phyloP scores from a whole-genome alignment of 257 asterid genomes.

The Nicotiana obtusifolia region DNA sequence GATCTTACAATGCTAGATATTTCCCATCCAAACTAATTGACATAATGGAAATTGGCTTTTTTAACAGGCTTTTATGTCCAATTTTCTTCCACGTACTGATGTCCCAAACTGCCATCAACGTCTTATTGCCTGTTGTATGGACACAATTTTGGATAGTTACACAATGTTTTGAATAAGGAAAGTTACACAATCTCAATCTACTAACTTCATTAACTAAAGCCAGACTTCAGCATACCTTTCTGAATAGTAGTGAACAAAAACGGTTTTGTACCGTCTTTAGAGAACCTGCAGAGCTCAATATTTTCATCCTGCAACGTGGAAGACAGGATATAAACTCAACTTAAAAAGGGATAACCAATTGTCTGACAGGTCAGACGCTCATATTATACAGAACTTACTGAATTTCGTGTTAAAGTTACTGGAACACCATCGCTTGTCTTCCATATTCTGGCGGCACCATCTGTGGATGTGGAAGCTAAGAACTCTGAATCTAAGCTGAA shows the following conservation, averaged over 20 bases:
- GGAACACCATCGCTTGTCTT: constrained; percentile 81
- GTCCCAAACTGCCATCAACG: constrained; percentile 84
- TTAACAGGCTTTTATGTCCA: constrained; percentile 74
- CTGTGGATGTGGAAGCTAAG: constrained; percentile 88
- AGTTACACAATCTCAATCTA: neutral
- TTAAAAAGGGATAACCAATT: neutral
- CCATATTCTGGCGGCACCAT: constrained; percentile 97
- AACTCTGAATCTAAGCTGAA: constrained; percentile 90
- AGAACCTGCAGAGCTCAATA: constrained; percentile 83
- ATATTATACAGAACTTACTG: constrained; percentile 47
- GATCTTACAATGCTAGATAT: constrained; percentile 88
- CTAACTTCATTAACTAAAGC: neutral
- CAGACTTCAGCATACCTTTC: constrained; percentile 43
- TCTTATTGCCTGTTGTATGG: constrained; percentile 53
- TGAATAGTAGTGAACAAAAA: constrained; percentile 78
- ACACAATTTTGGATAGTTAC: constrained; percentile 16
- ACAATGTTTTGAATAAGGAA: constrained; percentile 10
- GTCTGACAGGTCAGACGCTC: neutral
- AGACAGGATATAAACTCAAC: constrained; percentile 13
- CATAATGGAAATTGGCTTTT: constrained; percentile 76
- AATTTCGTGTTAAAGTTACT: constrained; percentile 54
- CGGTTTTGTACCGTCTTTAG: constrained; percentile 95
- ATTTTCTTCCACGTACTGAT: constrained; percentile 82
- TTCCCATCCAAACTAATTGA: constrained; percentile 89
- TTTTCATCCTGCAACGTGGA: constrained; percentile 67